Base-by-base conservation (phyloP, 495 filamentous ascomycete species). In the Pyrenula aspistea region DNA sequence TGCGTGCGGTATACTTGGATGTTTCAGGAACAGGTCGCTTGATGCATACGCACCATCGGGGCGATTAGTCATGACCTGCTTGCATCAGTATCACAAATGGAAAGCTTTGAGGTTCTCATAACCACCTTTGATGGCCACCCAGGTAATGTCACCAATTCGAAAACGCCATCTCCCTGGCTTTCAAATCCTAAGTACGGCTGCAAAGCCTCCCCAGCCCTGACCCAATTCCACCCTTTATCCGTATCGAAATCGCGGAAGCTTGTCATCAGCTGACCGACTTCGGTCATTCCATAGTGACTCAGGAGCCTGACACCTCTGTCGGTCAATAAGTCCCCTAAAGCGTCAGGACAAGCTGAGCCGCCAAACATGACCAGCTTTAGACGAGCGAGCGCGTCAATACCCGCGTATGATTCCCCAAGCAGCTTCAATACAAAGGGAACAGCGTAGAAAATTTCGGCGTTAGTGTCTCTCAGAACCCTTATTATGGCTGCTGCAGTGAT, bases 211-310 rank as follows among this genome's bases (percentile, higher is more conserved):
- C 63, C 62, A 1, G 70, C 62, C 15, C 84, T 73, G 22, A 88
- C 69, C 57, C 84, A 87, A 56, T 87, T 75, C 84, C 83, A 88
- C n/a, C 78, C 76, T 47, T 71, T 79, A 58, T 89, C 85, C 1
- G 62, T 66, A 2, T 59, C 58, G 15, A 42, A 42, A 8, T 62
- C 52, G 2, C 73, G 60, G 54, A 74, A 71, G 0, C 78, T 81
- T 22, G 72, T 81, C 76, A 83, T 78, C 10, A 83, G 63, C 54
- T 79, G 76, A 24, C 78, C 79, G 3, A 74, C 76, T 55, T 84
- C 81, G 0, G 81, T 83, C 0, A 72, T 70, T 22, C 72, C 68
- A 31, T 81, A 79, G 60, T 81, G 74, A 36, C 68, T 71, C 10
- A 81, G 71, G 2, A 84, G 67, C 51, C 80, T 74, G 11, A 83